Evolutionary conservation across 106 monocot species (phyloP).

Genomic region (Dendrobium chrysotoxum): DNA sequence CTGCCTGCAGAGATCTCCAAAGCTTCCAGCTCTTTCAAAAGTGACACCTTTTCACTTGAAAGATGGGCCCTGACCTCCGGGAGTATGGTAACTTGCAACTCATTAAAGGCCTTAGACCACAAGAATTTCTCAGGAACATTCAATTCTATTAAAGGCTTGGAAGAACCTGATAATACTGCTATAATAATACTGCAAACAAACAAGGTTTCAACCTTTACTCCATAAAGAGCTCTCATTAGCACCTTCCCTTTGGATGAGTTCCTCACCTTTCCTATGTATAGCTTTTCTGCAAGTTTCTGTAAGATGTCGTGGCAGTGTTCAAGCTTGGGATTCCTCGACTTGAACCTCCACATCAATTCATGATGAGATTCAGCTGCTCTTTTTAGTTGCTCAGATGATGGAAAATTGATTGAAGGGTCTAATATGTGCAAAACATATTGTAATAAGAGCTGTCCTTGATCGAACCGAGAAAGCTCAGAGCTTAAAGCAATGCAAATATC

Average conservation of each 20-base stretch:
- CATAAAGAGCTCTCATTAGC: constrained; percentile 66
- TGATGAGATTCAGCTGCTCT: constrained; percentile 33
- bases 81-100: constrained; percentile 30
- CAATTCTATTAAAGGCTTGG: constrained; percentile 38
- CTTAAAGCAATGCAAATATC: constrained; percentile 77
- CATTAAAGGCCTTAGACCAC: constrained; percentile 56
- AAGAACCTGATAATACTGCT: constrained; percentile 41
- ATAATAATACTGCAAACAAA: constrained; percentile 50
- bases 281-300: constrained; percentile 29
- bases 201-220: constrained; percentile 51
- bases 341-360: constrained; percentile 36
- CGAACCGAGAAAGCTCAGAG: constrained; percentile 64
- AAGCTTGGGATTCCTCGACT: constrained; percentile 35
- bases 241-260: constrained; percentile 65
- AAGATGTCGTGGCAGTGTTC: constrained; percentile 30
- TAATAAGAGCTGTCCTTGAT: constrained; percentile 53
- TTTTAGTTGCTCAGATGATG: constrained; percentile 31
- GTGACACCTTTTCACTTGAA: constrained; percentile 1
- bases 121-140: constrained; percentile 43
- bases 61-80: constrained; percentile 19
- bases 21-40: constrained; percentile 49
- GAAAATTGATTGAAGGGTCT: constrained; percentile 7
- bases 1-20: constrained; percentile 29
- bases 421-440: constrained; percentile 48
- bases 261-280: constrained; percentile 40